phyloP scores from a whole-genome alignment of 331 rosid genomes.

The Pyracantha coccinea region DNA sequence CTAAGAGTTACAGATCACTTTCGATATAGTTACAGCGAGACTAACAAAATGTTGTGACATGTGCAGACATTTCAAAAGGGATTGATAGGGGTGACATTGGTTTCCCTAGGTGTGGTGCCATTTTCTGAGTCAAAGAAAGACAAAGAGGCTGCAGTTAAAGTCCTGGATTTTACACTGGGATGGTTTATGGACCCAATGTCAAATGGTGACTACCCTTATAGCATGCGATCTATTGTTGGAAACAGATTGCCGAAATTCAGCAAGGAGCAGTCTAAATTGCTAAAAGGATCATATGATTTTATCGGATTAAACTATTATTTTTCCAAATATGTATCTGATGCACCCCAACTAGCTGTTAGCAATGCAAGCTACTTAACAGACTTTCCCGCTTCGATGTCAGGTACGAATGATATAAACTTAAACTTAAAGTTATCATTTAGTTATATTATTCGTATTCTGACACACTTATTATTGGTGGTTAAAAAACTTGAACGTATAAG shows the following conservation, averaged over 20 bases:
- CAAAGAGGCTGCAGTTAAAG: constrained; percentile 23
- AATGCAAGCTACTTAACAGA: constrained; percentile 26
- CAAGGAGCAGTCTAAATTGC: neutral
- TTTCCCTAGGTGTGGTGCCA: constrained; percentile 26
- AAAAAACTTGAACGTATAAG: no score
- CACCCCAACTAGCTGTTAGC: neutral
- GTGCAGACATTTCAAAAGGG: constrained; percentile 32
- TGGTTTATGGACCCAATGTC: constrained; percentile 43
- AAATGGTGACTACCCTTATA: constrained; percentile 25
- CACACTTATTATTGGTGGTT: no score
- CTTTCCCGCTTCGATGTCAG: neutral
- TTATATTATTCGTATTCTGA: neutral
- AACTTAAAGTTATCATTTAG: neutral
- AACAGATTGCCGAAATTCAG: constrained; percentile 26
- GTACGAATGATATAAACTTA: neutral
- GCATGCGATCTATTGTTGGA: constrained; percentile 20
- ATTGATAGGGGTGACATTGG: constrained; percentile 28
- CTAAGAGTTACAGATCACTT: neutral
- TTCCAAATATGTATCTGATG: constrained; percentile 6
- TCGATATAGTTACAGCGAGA: neutral
- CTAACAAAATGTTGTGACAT: neutral
- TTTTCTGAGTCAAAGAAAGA: constrained; percentile 6
- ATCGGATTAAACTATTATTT: constrained; percentile 34
- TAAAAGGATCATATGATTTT: constrained; percentile 27
- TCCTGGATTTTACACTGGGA: constrained; percentile 52